Evolutionary conservation across 2,329 filamentous ascomycete genomes (phyloP), one percentile per base, ranked within the genome.

Genomic region (Didymella arachidicola): DNA sequence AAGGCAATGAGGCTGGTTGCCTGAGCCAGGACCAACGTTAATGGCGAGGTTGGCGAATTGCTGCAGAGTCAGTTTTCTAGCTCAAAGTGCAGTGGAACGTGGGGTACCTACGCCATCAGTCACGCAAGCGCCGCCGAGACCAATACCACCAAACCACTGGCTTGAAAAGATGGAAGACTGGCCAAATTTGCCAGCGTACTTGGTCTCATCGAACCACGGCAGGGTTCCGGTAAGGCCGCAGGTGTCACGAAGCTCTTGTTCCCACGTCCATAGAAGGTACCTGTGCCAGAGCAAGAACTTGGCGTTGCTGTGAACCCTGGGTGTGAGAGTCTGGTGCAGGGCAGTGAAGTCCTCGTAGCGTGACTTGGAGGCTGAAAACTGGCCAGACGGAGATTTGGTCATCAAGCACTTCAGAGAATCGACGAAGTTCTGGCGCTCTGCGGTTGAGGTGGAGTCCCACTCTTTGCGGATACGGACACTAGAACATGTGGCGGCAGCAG

Each of bases 231-330:
- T 72, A 60, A 78, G 79, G 46, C 78, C 78, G 57, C 80, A 81
- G 57, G 80, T 78, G 12, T 70, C 58, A 38, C 72, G 77, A 11
- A 82, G 68, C 5, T 78, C 66, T 18, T 76, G 64, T 62, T 82
- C 79, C 57, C 79, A 80, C 3, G 70, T 66, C 70, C 79, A 77
- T 29, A 73, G 63, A 64, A 70, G 77, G 67, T 79, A 79, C 27
- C 79, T 72, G 69, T 81, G 79, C 79, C 79, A 81, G 19, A 79
- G 64, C 39, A 79, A 64, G 71, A 80, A 80, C 45, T 75, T 76
- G 36, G 61, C 25, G 61, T 65, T 76, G 42, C 57, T 53, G 57
- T 76, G 73, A 3, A 76, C 70, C 30, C 72, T 73, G 41, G 68
- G 68, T 2, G 72, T 76, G 10, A 74, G 62, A 2, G 41, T 61